phyloP scores from a whole-genome alignment of 192 early-diverging fungal species.

The Coemansia furcata region DNA sequence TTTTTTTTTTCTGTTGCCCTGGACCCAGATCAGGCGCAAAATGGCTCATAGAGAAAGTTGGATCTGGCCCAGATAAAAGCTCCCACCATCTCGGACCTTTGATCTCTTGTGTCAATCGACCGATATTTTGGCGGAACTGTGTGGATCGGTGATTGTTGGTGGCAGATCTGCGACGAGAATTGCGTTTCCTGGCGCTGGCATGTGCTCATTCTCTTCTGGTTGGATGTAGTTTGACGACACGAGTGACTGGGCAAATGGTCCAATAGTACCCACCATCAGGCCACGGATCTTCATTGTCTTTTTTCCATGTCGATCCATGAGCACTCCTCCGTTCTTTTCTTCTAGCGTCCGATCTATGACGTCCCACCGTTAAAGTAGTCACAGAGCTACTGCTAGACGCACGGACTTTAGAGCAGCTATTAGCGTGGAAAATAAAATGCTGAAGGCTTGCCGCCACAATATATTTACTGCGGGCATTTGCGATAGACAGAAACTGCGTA shows the following conservation, averaged over 20 bases:
- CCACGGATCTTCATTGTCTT: background rate
- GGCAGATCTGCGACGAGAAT: slow-evolving; percentile 1
- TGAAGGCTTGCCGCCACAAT: background rate
- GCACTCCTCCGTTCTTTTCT: background rate
- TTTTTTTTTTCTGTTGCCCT: background rate
- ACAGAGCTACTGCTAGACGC: background rate
- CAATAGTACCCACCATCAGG: background rate
- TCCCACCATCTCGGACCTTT: background rate
- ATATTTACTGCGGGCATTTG: slow-evolving; percentile 3
- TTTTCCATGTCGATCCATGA: background rate
- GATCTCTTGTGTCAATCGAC: background rate
- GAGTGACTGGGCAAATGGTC: background rate
- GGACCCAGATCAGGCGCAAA: background rate
- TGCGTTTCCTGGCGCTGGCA: background rate
- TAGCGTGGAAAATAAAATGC: background rate
- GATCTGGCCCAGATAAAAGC: background rate
- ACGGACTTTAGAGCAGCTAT: background rate
- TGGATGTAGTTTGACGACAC: background rate
- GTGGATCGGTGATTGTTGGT: background rate
- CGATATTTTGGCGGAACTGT: background rate
- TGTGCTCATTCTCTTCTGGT: slow-evolving; percentile 5
- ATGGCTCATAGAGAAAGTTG: background rate
- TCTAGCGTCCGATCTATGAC: background rate
- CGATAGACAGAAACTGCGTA: background rate
- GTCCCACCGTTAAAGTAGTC: background rate